A percentile compares a stretch with the other conserved stretches of the same genome.
Evolutionary conservation across 176 grass and related monocot genomes (phyloP).

Genomic region (Hordeum vulgare): DNA sequence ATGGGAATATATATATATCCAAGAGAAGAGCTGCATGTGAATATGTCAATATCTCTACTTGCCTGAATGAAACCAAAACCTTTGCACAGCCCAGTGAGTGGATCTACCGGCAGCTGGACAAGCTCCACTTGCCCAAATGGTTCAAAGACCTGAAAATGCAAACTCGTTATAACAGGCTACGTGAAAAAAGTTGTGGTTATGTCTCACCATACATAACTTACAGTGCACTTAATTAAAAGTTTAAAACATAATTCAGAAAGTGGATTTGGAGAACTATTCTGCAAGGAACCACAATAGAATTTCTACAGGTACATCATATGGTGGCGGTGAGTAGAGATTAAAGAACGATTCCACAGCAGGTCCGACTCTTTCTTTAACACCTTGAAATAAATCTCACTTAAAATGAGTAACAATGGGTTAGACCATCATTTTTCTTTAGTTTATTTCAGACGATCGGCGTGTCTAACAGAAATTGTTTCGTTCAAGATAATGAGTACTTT

Average conservation of each 20-base stretch:
- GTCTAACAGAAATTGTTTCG: not conserved
- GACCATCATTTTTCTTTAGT: not conserved
- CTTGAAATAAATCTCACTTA: not conserved
- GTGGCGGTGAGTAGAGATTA: not conserved
- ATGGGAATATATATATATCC: not conserved
- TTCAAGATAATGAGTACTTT: not conserved
- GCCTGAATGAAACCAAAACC: slow-evolving; percentile 97
- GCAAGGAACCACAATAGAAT: not conserved
- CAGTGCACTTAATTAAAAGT: not conserved
- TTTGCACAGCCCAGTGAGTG: slow-evolving; percentile 87
- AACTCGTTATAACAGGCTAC: not conserved
- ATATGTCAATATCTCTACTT: not conserved
- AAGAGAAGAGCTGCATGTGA: not conserved
- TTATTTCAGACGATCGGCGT: not conserved
- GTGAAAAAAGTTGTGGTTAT: not conserved
- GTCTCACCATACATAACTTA: not conserved
- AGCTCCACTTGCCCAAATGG: slow-evolving; percentile 96
- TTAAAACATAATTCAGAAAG: not conserved
- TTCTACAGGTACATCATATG: not conserved
- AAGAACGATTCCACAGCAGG: not conserved
- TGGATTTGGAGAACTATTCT: not conserved
- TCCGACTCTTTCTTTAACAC: not conserved
- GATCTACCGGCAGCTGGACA: slow-evolving; percentile 84
- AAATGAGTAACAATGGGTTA: not conserved
- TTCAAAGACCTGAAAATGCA: slow-evolving; percentile 78